Percentiles rank a stretch among this genome's conserved stretches.
Conservation (phyloP, 2,329 filamentous ascomycete species). For the Cladophialophora chaetospira region DNA sequence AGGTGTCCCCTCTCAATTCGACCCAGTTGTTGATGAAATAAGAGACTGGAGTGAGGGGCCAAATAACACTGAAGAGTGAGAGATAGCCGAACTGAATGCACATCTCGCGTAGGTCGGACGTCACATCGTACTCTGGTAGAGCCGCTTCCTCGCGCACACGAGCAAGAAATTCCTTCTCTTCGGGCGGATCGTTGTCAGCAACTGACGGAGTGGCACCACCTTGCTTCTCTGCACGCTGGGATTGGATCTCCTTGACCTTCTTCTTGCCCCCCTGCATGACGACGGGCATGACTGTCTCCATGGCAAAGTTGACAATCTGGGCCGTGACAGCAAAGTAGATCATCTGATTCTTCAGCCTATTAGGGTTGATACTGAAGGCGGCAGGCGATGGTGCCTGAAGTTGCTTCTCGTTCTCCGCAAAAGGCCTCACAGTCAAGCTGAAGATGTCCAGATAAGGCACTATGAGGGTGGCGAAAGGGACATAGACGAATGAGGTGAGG, state of each 20-base stretch:
- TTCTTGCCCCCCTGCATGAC: constrained; percentile 75
- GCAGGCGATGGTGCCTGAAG: constrained; percentile 56
- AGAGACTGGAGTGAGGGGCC: constrained; percentile 86
- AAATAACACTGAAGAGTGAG: constrained; percentile 86
- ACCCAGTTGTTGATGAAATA: constrained; percentile 97
- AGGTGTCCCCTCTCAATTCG: constrained; percentile 86
- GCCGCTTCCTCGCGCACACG: constrained; percentile 82
- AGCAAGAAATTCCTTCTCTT: constrained; percentile 77
- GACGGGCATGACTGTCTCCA: constrained; percentile 84
- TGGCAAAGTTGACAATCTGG: constrained; percentile 81
- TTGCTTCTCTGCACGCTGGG: constrained; percentile 59
- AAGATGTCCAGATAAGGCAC: constrained; percentile 86
- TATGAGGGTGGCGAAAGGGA: constrained; percentile 82
- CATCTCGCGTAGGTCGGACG: constrained; percentile 90
- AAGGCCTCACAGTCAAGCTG: constrained; percentile 69
- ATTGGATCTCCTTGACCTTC: constrained; percentile 76
- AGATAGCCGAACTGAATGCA: constrained; percentile 87
- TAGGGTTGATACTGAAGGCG: constrained; percentile 78
- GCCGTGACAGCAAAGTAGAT: constrained; percentile 96
- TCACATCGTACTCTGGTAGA: constrained; percentile 84
- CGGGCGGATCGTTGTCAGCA: constrained; percentile 65
- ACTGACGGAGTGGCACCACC: constrained; percentile 53
- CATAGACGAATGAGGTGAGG: constrained; percentile 90
- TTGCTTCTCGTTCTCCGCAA: constrained; percentile 74
- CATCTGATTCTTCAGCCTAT: constrained; percentile 82